Base-by-base conservation (phyloP, 176 grass and related monocot genomes). In the Luzula sylvatica region DNA sequence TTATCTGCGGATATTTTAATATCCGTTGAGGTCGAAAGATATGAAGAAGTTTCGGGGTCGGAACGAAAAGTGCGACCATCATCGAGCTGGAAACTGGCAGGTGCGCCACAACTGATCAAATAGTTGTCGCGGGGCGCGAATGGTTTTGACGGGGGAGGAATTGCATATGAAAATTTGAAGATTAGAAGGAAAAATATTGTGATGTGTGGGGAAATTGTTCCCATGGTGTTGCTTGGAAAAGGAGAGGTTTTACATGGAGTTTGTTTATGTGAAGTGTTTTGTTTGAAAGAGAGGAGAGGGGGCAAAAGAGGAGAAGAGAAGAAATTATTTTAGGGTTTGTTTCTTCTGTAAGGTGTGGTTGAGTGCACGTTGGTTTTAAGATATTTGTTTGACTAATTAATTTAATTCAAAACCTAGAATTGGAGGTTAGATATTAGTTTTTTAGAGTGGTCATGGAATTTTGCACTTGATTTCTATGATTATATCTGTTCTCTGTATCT, bases 91-190 rank as follows among this genome's bases (percentile, higher is more conserved):
- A 79, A 72, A 55, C 69, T 56, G 24, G 16, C 27, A 8, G 65
- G 52, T 11, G 83, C 73, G 26, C 89, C 83, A 0, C 88, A 95
- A 63, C 71, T 75, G 23, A 95, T 68, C 65, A 95, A 64, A 48
- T 88, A 95, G 35, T 78, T 83, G 76, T 95, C 89, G 40, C 75
- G 65, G 47, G 89, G 76, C 41, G 61, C 64, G n/a, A 88, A 95
- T 4, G 18, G 41, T 56, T 64, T 50, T 23, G 29, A 48, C 4
- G 56, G 65, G 59, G 75, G 53, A 69, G 72, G 67, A 69, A 70
- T 62, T 52, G 86, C 75, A 52, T 58, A 35, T 15, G 67, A 60
- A 38, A 27, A 32, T 32, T 39, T 11, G 42, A 49, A 35, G 22
- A 67, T 61, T 25, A 54, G 49, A 67, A 77, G 15, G 26, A 83